Percentiles rank a stretch among this genome's conserved stretches.
These are phyloP conservation scores for Dioscorea dumetorum DNA, from an alignment of 106 monocot species.

Conservation along the genomic window DNA sequence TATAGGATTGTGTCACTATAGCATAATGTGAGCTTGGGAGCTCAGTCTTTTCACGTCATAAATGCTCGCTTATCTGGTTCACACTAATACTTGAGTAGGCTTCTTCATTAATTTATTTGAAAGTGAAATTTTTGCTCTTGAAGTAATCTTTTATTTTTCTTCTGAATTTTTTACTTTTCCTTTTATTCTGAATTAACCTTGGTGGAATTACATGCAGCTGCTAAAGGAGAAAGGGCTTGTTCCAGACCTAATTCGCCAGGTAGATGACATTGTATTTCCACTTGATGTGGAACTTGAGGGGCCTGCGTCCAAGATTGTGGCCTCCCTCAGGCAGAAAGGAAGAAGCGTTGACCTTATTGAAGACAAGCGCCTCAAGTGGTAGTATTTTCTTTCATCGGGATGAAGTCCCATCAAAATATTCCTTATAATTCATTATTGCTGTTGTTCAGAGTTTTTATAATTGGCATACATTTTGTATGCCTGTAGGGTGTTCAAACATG, in stretches of 20 bases:
- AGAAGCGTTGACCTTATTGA: constrained; percentile 86
- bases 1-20: too few relatives aligned
- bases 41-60: too few relatives aligned
- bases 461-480: neutral
- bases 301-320: constrained; percentile 70
- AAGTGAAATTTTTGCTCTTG: too few relatives aligned
- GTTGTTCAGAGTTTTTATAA: neutral
- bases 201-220: constrained; percentile 29
- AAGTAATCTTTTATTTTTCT: too few relatives aligned
- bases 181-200: too few relatives aligned
- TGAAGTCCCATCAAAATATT: neutral
- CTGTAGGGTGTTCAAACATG: constrained; percentile 95
- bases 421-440: neutral
- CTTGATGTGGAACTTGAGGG: constrained; percentile 82
- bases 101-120: too few relatives aligned
- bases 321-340: constrained; percentile 68
- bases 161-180: too few relatives aligned
- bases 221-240: constrained; percentile 88
- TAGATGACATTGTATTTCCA: constrained; percentile 87
- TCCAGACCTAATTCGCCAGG: constrained; percentile 62
- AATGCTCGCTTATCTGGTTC: too few relatives aligned
- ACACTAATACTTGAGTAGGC: too few relatives aligned
- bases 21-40: neutral
- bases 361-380: constrained; percentile 97
- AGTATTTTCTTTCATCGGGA: neutral